phyloP scores from a whole-genome alignment of 768 basidiomycete species.

The Strobilomyces confusus region DNA sequence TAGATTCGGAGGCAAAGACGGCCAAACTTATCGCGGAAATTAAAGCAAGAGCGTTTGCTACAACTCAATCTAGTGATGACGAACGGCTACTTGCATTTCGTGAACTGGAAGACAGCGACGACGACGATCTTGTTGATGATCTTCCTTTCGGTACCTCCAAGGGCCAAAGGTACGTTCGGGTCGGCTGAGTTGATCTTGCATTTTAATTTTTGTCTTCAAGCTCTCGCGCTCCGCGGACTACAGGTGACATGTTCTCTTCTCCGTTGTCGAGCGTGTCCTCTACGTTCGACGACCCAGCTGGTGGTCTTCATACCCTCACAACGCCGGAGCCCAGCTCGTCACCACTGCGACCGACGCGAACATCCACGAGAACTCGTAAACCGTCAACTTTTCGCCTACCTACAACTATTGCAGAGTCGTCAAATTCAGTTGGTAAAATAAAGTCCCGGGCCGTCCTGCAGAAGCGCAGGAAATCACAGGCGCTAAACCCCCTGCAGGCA shows the following conservation, averaged over 20 bases:
- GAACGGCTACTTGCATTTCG: conserved; percentile 34
- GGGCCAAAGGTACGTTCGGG: conserved; percentile 8
- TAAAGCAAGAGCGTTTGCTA: conserved; percentile 55
- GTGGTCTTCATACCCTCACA: not conserved
- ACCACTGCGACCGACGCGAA: conserved; percentile 6
- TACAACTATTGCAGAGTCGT: conserved; percentile 6
- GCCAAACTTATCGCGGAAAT: conserved; percentile 60
- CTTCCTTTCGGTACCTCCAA: conserved; percentile 12
- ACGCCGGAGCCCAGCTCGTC: conserved; percentile 1
- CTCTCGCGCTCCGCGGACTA: not conserved
- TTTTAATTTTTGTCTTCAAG: conserved; percentile 6
- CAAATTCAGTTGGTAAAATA: not conserved
- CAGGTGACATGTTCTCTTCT: conserved; percentile 16
- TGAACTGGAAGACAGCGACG: conserved; percentile 49
- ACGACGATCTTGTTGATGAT: conserved; percentile 38
- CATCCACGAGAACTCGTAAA: conserved; percentile 22
- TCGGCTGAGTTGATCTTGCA: not conserved
- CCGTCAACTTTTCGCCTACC: conserved; percentile 10
- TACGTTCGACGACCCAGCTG: not conserved
- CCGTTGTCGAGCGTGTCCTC: conserved; percentile 23
- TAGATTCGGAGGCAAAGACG: conserved; percentile 41
- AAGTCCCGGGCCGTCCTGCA: not conserved
- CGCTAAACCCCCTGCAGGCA: conserved; percentile 50
- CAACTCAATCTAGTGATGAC: conserved; percentile 43
- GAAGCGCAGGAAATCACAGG: conserved; percentile 19